A percentile compares a stretch with the other conserved stretches of the same genome.
Conservation (phyloP, 306 rosid species). For the Glycine soja region DNA sequence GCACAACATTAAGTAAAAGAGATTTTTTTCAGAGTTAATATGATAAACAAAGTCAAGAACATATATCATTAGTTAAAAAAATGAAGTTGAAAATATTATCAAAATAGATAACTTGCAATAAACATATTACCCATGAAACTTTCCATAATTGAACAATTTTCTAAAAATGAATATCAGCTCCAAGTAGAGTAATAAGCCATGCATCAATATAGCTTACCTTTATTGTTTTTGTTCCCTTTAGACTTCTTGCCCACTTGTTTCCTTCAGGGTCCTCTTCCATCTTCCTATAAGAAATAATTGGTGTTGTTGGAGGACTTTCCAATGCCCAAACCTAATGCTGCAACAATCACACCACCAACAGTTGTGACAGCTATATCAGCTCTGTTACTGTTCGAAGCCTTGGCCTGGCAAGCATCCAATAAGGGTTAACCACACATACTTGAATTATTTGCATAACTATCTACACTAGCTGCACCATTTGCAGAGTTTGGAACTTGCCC, state of each 20-base stretch:
- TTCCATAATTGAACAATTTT: slow-evolving; percentile 27
- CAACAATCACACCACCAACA: slow-evolving; percentile 70
- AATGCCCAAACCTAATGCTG: slow-evolving; percentile 63
- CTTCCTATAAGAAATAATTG: slow-evolving; percentile 62
- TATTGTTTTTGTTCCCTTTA: slow-evolving; percentile 79
- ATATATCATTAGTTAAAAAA: not conserved
- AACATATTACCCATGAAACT: not conserved
- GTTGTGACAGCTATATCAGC: slow-evolving; percentile 79
- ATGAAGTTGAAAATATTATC: not conserved
- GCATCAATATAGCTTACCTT: slow-evolving; percentile 64
- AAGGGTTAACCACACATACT: slow-evolving; percentile 67
- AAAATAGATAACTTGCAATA: not conserved
- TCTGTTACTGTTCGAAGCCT: slow-evolving; percentile 53
- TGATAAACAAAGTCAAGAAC: slow-evolving; percentile 29
- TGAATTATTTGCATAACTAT: slow-evolving; percentile 63
- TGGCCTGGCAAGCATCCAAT: slow-evolving; percentile 42
- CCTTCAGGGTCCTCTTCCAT: slow-evolving; percentile 93
- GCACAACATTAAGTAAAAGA: not conserved
- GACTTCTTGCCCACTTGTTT: slow-evolving; percentile 87
- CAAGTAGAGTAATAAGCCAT: slow-evolving; percentile 31
- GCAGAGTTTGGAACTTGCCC: slow-evolving; percentile 65
- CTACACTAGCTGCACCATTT: not conserved
- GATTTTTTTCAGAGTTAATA: not conserved
- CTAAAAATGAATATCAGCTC: slow-evolving; percentile 6
- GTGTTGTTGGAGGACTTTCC: slow-evolving; percentile 68